These are phyloP conservation scores for Claviceps lovelessii DNA, from an alignment of 2,329 filamentous ascomycete species.

Conservation along the genomic window DNA sequence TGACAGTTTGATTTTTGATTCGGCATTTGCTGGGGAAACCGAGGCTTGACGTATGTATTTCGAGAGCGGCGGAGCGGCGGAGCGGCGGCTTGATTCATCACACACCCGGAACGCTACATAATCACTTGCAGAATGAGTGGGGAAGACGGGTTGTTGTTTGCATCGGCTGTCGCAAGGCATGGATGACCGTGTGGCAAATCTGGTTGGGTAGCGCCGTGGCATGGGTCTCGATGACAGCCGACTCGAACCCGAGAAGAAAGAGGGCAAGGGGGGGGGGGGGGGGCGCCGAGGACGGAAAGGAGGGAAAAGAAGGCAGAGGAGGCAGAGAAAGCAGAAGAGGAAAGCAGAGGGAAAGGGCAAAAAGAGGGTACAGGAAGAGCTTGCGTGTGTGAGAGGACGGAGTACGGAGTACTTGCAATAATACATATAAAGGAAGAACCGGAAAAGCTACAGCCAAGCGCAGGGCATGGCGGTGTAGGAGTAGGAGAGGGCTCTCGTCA, in stretches of 20 bases:
- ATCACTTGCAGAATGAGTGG: conserved; percentile 4
- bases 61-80: neutral
- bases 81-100: neutral
- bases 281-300: neutral
- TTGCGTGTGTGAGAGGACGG: too few species aligned
- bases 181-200: neutral
- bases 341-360: neutral
- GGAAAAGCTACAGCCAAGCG: neutral
- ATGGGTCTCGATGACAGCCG: neutral
- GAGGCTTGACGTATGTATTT: neutral
- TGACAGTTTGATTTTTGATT: neutral
- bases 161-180: conserved; percentile 1
- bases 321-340: neutral
- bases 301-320: neutral
- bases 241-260: neutral
- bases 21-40: neutral
- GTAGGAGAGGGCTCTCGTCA: neutral
- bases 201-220: neutral
- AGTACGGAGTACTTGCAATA: neutral
- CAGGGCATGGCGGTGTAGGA: neutral
- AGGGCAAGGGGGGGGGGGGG: neutral
- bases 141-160: neutral
- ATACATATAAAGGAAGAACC: neutral
- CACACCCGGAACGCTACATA: neutral
- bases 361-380: neutral